phyloP scores from a whole-genome alignment of 2,329 filamentous ascomycete genomes.

The Phaeosphaeria sp. region DNA sequence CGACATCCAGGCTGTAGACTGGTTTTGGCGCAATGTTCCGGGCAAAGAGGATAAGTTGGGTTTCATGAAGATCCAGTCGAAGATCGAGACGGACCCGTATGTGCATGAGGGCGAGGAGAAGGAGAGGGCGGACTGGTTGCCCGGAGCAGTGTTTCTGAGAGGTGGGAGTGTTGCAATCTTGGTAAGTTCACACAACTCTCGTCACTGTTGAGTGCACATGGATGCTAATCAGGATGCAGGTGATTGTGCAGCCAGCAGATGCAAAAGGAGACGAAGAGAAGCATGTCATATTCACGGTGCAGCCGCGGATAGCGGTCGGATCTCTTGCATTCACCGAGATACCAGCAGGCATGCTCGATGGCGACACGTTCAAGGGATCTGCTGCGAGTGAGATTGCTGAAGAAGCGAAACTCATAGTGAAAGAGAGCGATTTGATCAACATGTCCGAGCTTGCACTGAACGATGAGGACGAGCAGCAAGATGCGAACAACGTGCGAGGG shows the following conservation, averaged over 20 bases:
- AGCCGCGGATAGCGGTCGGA: conserved; percentile 64
- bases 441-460: conserved; percentile 60
- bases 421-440: conserved; percentile 59
- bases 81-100: conserved; percentile 59
- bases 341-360: conserved; percentile 68
- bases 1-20: conserved; percentile 62
- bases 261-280: conserved; percentile 48
- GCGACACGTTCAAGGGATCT: conserved; percentile 60
- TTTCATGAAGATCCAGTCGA: conserved; percentile 63
- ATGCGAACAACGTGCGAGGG: neutral
- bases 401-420: conserved; percentile 62
- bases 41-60: conserved; percentile 51
- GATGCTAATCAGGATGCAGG: conserved; percentile 41
- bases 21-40: conserved; percentile 51
- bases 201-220: neutral
- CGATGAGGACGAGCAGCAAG: conserved; percentile 1
- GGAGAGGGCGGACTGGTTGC: conserved; percentile 53
- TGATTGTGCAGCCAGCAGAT: conserved; percentile 61
- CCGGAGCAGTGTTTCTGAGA: conserved; percentile 64
- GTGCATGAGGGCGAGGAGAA: conserved; percentile 17
- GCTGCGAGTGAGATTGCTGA: conserved; percentile 65
- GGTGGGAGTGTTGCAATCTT: conserved; percentile 66
- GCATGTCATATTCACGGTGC: conserved; percentile 61
- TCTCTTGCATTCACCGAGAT: conserved; percentile 63
- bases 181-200: conserved; percentile 42